Evolutionary conservation across 2,329 filamentous ascomycete species (phyloP).

Genomic region (Curvularia sp.): DNA sequence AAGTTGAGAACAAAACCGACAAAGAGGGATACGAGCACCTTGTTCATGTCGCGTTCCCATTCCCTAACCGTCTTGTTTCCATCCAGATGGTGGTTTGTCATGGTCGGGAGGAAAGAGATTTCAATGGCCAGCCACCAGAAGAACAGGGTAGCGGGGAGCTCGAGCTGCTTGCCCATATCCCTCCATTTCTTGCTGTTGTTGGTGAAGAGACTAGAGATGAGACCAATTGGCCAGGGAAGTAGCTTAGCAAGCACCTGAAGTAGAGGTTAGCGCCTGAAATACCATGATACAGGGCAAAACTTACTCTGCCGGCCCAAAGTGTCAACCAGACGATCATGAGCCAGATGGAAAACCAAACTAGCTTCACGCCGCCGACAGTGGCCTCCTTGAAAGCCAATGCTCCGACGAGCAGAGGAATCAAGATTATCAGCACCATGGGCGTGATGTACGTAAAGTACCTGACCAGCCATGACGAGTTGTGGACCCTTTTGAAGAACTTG

Average conservation of each 20-base stretch:
- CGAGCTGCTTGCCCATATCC: slow-evolving; percentile 83
- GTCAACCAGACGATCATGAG: slow-evolving; percentile 92
- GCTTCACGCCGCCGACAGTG: slow-evolving; percentile 74
- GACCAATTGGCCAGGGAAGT: slow-evolving; percentile 66
- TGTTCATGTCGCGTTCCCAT: slow-evolving; percentile 84
- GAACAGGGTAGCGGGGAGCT: slow-evolving; percentile 84
- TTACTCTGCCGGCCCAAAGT: slow-evolving; percentile 75
- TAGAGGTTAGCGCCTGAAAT: slow-evolving; percentile 12
- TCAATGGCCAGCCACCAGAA: slow-evolving; percentile 91
- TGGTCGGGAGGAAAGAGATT: slow-evolving; percentile 83
- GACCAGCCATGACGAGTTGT: slow-evolving; percentile 69
- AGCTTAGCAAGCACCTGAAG: slow-evolving; percentile 66
- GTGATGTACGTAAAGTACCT: slow-evolving; percentile 76
- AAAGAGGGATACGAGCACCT: slow-evolving; percentile 85
- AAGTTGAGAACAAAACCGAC: slow-evolving; percentile 81
- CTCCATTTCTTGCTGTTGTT: slow-evolving; percentile 93
- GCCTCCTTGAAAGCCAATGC: slow-evolving; percentile 65
- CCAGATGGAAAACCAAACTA: slow-evolving; percentile 96
- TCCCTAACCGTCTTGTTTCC: slow-evolving; percentile 59
- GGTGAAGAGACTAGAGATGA: slow-evolving; percentile 76
- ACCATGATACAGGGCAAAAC: slow-evolving; percentile 18
- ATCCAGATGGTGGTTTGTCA: slow-evolving; percentile 69
- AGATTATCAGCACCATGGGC: slow-evolving; percentile 67
- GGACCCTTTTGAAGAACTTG: slow-evolving; percentile 69
- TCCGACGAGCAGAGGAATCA: slow-evolving; percentile 73